Evolutionary conservation across 1,284 basidiomycete genomes (phyloP).

Genomic region (Sporisorium scitamineum): DNA sequence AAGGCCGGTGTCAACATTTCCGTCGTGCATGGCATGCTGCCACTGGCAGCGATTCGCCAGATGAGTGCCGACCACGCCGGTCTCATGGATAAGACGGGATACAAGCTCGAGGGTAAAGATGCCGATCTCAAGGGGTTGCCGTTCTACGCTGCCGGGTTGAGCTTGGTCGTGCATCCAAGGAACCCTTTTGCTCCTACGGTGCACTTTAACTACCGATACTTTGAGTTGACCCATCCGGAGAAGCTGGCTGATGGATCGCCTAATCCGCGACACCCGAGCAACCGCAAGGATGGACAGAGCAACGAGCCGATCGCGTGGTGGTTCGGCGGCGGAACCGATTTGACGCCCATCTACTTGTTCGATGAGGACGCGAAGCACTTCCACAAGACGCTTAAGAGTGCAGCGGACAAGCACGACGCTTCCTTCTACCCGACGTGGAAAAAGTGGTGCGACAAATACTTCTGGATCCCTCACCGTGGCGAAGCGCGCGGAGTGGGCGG

Average conservation of each 20-base stretch:
- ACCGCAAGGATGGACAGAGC: constrained; percentile 33
- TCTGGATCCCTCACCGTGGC: constrained; percentile 89
- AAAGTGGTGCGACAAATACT: constrained; percentile 97
- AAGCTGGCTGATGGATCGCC: constrained; percentile 65
- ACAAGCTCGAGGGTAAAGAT: constrained; percentile 70
- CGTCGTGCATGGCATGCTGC: constrained; percentile 87
- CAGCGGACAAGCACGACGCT: constrained; percentile 80
- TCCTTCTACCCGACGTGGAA: constrained; percentile 86
- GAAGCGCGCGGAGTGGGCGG: constrained; percentile 93
- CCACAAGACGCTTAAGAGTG: constrained; percentile 81
- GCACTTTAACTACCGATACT: constrained; percentile 97
- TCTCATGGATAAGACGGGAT: constrained; percentile 61
- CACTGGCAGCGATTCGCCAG: constrained; percentile 87
- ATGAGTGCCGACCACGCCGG: constrained; percentile 92
- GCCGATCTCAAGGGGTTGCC: constrained; percentile 78
- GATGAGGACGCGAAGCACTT: constrained; percentile 89
- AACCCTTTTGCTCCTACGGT: constrained; percentile 84
- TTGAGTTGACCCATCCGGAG: constrained; percentile 75
- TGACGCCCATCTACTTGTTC: constrained; percentile 94
- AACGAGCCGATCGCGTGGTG: constrained; percentile 82
- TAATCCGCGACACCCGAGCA: constrained; percentile 62
- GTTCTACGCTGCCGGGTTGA: constrained; percentile 93
- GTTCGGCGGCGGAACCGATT: constrained; percentile 97
- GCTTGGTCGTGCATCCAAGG: constrained; percentile 90
- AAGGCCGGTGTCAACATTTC: constrained; percentile 98